Base-by-base conservation (phyloP, 345 rosid genomes). In the Psidium guajava region DNA sequence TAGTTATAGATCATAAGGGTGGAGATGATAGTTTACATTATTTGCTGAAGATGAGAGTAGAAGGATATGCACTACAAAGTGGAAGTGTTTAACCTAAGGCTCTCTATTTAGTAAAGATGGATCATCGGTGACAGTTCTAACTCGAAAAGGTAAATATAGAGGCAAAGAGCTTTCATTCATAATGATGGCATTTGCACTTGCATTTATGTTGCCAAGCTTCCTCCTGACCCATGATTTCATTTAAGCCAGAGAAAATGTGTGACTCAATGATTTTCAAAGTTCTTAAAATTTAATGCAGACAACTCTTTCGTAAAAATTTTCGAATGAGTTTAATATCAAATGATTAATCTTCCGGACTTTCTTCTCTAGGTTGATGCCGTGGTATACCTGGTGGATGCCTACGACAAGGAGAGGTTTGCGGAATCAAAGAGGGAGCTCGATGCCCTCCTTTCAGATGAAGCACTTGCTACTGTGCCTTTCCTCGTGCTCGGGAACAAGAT, bases 401-500 rank as follows among this genome's bases (percentile, higher is more conserved):
- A 90, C 15, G 95, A 93, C 92, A 91, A 91, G 91, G 95, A 91
- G 84, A 89, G 93, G 86, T 90, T 93, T 86, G 91, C 91, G 5
- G 93, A 93, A 83, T 88, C 95, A 2, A 93, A 91, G 91, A 90
- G 89, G 82, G 93, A 91, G 89, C 85, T 91, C 44, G 93, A 91
- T 84, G 93, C 93, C 8, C 92, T 93, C 82, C 92, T 93, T 14
- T 93, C 93, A 5, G 92, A 91, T 84, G 95, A 93, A 85, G 42
- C 91, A 77, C 87, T 91, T 16, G 91, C 91, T 51, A 91, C 21
- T 58, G 92, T 93, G 64, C 93, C 95, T 10, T 93, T 90, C 83
- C 95, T 93, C 40, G 87, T 93, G 42, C 90, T 93, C 3, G 95
- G 94, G 28, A 93, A 91, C 91, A 93, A 91, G 83, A 93, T 93